Evolutionary conservation across 257 asterid genomes (phyloP).

Genomic region (Thymus mandschuricus): DNA sequence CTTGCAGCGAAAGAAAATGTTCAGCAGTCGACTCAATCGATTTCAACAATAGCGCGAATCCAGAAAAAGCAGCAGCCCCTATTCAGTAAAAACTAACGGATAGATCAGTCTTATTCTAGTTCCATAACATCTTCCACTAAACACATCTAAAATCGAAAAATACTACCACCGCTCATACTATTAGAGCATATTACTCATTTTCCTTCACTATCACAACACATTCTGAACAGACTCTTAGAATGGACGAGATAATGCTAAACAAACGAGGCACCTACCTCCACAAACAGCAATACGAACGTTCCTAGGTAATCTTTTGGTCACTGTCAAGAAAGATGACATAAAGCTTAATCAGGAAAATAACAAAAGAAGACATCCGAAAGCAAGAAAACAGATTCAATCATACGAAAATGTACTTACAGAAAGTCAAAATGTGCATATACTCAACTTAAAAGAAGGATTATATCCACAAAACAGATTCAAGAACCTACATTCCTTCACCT

Average conservation of each 20-base stretch:
- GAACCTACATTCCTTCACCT: neutral
- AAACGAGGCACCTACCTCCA: conserved; percentile 43
- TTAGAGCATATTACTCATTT: neutral
- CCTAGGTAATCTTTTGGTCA: conserved; percentile 40
- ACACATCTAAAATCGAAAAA: neutral
- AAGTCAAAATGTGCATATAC: neutral
- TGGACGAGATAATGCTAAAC: neutral
- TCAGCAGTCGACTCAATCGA: conserved; percentile 48
- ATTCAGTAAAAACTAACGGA: conserved; percentile 11
- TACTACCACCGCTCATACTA: neutral
- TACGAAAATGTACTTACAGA: neutral
- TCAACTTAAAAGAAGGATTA: no score
- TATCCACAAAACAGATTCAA: neutral
- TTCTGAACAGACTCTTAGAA: conserved; percentile 6
- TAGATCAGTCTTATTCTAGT: neutral
- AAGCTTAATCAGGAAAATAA: conserved; percentile 25
- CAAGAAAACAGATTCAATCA: neutral
- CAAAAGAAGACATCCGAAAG: neutral
- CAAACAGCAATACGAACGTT: conserved; percentile 36
- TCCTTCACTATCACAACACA: neutral
- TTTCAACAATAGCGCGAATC: conserved; percentile 39
- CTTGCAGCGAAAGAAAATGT: conserved; percentile 67
- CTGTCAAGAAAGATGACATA: conserved; percentile 47
- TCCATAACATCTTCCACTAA: neutral
- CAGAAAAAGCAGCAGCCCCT: conserved; percentile 56